These are phyloP conservation scores for Pseudogymnoascus sp. DNA, from an alignment of 2,329 filamentous ascomycete species.

Conservation along the genomic window DNA sequence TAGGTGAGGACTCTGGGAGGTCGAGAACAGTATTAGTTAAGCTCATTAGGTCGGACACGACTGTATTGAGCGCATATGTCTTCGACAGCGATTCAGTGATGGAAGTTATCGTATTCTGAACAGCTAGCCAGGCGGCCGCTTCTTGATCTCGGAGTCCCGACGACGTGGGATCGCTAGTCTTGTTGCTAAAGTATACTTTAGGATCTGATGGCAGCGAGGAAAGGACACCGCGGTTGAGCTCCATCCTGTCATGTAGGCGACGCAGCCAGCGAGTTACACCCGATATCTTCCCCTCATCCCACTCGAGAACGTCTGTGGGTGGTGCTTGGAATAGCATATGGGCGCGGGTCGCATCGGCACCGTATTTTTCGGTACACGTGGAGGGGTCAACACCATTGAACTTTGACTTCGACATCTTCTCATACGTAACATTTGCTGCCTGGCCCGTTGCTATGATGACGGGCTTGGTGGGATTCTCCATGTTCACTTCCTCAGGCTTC, in stretches of 20 bases:
- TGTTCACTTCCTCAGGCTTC: conserved; percentile 65
- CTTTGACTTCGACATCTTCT: conserved; percentile 96
- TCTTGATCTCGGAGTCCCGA: conserved; percentile 22
- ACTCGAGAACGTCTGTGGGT: conserved; percentile 74
- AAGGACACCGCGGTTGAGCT: conserved; percentile 20
- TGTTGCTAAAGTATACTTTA: conserved; percentile 24
- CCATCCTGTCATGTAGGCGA: conserved; percentile 54
- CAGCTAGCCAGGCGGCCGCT: conserved; percentile 49
- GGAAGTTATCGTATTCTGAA: conserved; percentile 59
- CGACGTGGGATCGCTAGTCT: conserved; percentile 22
- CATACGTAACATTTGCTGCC: conserved; percentile 56
- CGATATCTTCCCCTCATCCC: conserved; percentile 76
- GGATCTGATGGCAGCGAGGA: conserved; percentile 11
- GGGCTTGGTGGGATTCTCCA: conserved; percentile 48
- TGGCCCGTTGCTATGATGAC: conserved; percentile 54
- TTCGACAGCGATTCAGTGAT: conserved; percentile 62
- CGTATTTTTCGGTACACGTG: conserved; percentile 62
- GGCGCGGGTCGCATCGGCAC: conserved; percentile 74
- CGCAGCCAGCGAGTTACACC: conserved; percentile 76
- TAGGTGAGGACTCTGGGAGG: conserved; percentile 14
- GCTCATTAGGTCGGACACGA: conserved; percentile 74
- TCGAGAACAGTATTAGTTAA: conserved; percentile 55
- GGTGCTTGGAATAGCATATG: conserved; percentile 88
- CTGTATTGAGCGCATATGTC: conserved; percentile 73
- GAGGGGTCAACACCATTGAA: conserved; percentile 83